Conservation (phyloP, 2,329 filamentous ascomycete species). For the Fusarium penzigii region DNA sequence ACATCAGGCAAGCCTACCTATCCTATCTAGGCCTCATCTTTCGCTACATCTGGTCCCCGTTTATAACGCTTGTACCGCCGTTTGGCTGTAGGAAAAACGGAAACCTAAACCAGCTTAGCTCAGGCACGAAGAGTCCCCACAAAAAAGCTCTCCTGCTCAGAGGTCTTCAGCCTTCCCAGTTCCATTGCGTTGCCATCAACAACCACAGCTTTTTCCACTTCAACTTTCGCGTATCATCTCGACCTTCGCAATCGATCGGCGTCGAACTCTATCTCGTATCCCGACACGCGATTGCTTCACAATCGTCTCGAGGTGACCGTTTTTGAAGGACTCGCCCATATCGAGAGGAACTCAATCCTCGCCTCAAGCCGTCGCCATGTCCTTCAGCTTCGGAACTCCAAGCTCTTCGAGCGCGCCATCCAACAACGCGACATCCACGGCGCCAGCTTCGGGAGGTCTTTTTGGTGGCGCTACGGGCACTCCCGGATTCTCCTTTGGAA, state of each 20-base stretch:
- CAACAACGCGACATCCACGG: slow-evolving; percentile 36
- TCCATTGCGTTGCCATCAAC: slow-evolving; percentile 27
- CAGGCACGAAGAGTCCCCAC: slow-evolving; percentile 18
- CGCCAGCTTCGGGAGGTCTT: slow-evolving; percentile 41
- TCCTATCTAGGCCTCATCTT: too few species aligned
- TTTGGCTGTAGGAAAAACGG: neutral
- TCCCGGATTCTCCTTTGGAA: slow-evolving; percentile 45
- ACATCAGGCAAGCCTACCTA: too few species aligned
- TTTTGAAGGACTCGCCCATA: slow-evolving; percentile 14
- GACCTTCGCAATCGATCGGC: slow-evolving; percentile 5
- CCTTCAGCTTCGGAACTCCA: slow-evolving; percentile 41
- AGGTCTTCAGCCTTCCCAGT: slow-evolving; percentile 9
- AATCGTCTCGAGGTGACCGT: slow-evolving; percentile 7
- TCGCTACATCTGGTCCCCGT: slow-evolving; percentile 1
- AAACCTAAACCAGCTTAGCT: slow-evolving; percentile 8
- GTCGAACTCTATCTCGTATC: neutral
- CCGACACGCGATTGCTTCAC: slow-evolving; percentile 6
- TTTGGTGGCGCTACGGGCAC: slow-evolving; percentile 40
- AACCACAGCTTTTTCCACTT: slow-evolving; percentile 15
- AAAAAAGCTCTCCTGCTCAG: slow-evolving; percentile 31
- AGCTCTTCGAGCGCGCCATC: slow-evolving; percentile 36
- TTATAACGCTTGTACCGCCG: slow-evolving; percentile 8
- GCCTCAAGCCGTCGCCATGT: slow-evolving; percentile 33
- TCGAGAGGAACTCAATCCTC: slow-evolving; percentile 21
- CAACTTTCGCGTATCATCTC: slow-evolving; percentile 12